phyloP scores from a whole-genome alignment of 2,329 filamentous ascomycete genomes.

The Botrytis elliptica region DNA sequence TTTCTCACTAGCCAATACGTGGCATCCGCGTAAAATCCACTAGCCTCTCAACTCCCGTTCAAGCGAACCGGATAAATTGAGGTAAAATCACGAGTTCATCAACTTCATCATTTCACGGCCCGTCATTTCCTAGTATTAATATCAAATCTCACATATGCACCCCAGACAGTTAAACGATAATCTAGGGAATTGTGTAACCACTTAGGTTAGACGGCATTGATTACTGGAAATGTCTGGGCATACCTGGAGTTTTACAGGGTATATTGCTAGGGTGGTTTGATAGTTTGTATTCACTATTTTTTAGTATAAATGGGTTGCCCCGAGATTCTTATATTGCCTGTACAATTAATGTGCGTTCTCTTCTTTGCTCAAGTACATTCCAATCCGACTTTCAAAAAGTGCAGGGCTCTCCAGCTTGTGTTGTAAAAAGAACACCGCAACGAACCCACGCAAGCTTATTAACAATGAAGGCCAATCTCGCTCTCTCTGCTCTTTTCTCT shows the following conservation, averaged over 20 bases:
- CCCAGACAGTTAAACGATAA: neutral
- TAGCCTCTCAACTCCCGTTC: constrained; percentile 3
- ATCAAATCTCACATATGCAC: neutral
- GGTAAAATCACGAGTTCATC: constrained; percentile 14
- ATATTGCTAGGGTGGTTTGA: neutral
- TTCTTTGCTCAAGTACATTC: neutral
- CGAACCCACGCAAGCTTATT: neutral
- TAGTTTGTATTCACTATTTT: neutral
- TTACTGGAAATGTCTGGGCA: constrained; percentile 5
- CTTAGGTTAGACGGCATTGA: neutral
- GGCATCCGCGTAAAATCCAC: neutral
- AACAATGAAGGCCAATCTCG: neutral
- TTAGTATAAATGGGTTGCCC: neutral
- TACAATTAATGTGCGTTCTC: neutral
- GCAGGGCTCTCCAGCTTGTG: neutral
- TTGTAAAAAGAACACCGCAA: neutral
- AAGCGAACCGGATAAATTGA: constrained; percentile 8
- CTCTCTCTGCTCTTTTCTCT: constrained; percentile 18
- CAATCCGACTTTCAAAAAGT: neutral
- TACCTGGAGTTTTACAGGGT: neutral
- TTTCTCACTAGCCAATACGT: constrained; percentile 8
- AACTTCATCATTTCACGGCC: constrained; percentile 15
- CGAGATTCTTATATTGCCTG: neutral
- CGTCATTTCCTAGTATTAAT: constrained; percentile 13
- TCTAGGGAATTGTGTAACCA: neutral